Conservation (phyloP, 306 rosid genomes). For the Cucumis melo region DNA sequence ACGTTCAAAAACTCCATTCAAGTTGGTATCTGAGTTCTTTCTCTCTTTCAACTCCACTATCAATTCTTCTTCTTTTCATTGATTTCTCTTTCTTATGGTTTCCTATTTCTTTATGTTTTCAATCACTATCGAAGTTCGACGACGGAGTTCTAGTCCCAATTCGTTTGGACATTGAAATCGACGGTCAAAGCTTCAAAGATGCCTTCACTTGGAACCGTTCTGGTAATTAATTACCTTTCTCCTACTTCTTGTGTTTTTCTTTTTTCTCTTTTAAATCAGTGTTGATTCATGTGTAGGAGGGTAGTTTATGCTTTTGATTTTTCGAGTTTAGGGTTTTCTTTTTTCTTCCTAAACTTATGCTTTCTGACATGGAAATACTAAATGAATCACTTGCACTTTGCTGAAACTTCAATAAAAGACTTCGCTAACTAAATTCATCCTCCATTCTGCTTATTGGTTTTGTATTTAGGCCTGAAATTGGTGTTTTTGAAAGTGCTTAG, state of each 20-base stretch:
- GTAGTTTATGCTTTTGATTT: not conserved
- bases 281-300: not conserved
- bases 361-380: too few species aligned
- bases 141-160: conserved; percentile 54
- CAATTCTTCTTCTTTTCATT: not conserved
- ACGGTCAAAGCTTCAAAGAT: conserved; percentile 65
- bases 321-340: not conserved
- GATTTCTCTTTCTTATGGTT: not conserved
- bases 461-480: too few species aligned
- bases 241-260: not conserved
- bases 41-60: not conserved
- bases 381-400: too few species aligned
- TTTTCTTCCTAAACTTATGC: too few species aligned
- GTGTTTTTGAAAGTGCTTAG: too few species aligned
- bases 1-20: conserved; percentile 49
- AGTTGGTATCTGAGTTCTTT: conserved; percentile 52
- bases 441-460: too few species aligned
- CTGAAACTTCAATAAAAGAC: too few species aligned
- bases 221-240: conserved; percentile 23
- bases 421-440: too few species aligned
- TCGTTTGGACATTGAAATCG: conserved; percentile 62
- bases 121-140: conserved; percentile 36
- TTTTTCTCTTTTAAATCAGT: not conserved
- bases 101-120: too few species aligned
- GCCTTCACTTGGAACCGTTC: conserved; percentile 94